These are phyloP conservation scores for Naumovozyma dairenensis DNA, from an alignment of 805 yeast species.

Conservation along the genomic window DNA sequence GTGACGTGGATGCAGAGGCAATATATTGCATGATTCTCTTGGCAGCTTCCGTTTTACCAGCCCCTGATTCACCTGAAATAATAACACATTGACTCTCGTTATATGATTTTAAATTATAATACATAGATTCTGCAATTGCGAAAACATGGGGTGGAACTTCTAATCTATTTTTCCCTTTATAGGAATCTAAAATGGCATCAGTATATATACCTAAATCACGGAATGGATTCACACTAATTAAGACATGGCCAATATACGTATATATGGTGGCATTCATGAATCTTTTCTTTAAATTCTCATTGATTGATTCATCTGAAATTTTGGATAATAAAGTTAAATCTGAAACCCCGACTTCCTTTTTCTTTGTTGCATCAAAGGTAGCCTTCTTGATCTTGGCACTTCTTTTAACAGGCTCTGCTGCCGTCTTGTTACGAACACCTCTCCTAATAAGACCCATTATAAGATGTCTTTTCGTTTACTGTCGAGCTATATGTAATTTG, in stretches of 20 bases:
- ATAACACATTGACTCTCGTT: conserved; percentile 94
- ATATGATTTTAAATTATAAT: conserved; percentile 87
- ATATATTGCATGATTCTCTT: conserved; percentile 96
- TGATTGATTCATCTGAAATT: conserved; percentile 85
- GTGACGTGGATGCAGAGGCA: conserved; percentile 61
- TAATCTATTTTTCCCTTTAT: conserved; percentile 84
- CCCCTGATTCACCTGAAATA: conserved; percentile 96
- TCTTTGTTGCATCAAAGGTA: conserved; percentile 75
- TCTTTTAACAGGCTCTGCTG: conserved; percentile 46
- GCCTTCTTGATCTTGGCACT: conserved; percentile 67
- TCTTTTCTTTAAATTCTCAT: conserved; percentile 80
- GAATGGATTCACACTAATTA: conserved; percentile 94
- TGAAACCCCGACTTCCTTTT: conserved; percentile 96
- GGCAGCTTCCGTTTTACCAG: conserved; percentile 97
- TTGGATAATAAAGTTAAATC: conserved; percentile 84
- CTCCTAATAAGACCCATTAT: conserved; percentile 70
- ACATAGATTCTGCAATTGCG: conserved; percentile 96
- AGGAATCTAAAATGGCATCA: conserved; percentile 58
- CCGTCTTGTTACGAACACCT: conserved; percentile 51
- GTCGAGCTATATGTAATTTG: too few species aligned
- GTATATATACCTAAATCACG: conserved; percentile 94
- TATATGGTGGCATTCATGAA: conserved; percentile 85
- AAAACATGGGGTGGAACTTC: conserved; percentile 98
- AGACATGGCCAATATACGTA: conserved; percentile 87
- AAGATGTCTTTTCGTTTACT: too few species aligned